These are phyloP conservation scores for Beauveria brongniartii DNA, from an alignment of 2,329 filamentous ascomycete genomes.

Conservation along the genomic window DNA sequence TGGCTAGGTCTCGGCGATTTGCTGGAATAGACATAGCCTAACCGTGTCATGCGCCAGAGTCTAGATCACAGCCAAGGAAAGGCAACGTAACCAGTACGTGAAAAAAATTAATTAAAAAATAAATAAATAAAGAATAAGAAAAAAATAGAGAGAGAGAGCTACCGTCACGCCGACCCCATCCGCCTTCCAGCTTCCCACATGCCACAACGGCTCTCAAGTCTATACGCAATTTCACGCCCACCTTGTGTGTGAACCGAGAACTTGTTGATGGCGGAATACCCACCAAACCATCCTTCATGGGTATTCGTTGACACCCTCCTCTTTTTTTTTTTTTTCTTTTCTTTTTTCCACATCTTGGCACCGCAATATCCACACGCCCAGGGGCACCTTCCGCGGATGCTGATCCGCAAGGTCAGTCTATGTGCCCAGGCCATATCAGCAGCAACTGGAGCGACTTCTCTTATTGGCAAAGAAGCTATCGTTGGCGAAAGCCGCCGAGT, in stretches of 20 bases:
- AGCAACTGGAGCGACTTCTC: not conserved
- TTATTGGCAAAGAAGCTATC: not conserved
- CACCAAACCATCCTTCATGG: not conserved
- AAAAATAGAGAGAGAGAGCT: not conserved
- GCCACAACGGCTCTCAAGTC: not conserved
- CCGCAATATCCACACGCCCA: conserved; percentile 1
- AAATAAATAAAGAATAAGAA: too few relatives aligned
- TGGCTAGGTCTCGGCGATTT: not conserved
- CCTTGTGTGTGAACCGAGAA: not conserved
- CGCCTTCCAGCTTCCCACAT: not conserved
- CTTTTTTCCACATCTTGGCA: not conserved
- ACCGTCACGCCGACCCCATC: not conserved
- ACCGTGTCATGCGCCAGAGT: not conserved
- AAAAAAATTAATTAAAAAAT: not conserved
- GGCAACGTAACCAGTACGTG: not conserved
- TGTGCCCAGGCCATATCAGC: not conserved
- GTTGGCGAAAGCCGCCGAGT: conserved; percentile 5
- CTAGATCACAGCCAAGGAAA: not conserved
- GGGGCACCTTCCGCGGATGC: not conserved
- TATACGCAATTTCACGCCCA: not conserved
- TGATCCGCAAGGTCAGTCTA: conserved; percentile 6
- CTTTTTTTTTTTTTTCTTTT: not conserved
- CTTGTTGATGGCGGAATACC: not conserved
- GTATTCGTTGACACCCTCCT: not conserved
- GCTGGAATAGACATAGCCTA: not conserved